Base-by-base conservation (phyloP, 169 alveolate species). In the Besnoitia besnoiti region DNA sequence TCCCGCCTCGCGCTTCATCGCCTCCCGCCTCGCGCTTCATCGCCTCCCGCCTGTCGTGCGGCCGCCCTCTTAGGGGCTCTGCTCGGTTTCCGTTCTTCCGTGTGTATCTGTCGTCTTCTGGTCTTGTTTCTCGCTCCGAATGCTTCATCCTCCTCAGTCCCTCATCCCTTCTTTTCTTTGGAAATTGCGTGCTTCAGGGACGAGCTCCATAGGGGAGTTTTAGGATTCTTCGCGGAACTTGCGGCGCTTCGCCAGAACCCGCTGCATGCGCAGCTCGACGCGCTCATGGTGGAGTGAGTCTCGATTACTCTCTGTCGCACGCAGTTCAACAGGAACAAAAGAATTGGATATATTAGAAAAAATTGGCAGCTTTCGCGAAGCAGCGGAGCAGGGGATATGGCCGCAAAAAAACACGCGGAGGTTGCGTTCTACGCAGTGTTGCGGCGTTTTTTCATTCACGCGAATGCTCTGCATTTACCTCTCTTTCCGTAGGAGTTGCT, bases 201-300 rank as follows among this genome's bases (percentile, higher is more conserved):
- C 33, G 87, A 39, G n/a, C 59, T 40, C 10, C 40, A 37, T 37
- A 27, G 59, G 55, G 27, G 55, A 0, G 40, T 77, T 12, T 77
- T 10, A 14, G 59, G 37, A n/a, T 77, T 77, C 30, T 27, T 27
- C 59, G 87, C 61, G 37, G 87, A 77, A 21, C 87, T 77, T 55
- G 87, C 33, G 37, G 87, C 87, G 42, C 55, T 77, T 37, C 87
- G 87, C 7, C 87, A 77, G 55, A 77, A 77, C 59, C 87, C 87
- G 49, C 59, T 77, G 87, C 87, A 77, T 77, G 87, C 87, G 61
- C 87, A 77, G 55, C 87, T 77, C 61, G 87, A 77, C 59, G 44
- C 40, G 19, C 87, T 77, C 59, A 37, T 77, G 61, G 55, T 44
- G 37, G 87, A 77, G 87, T 77, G 40, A 30, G 87, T 7, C 14